These are phyloP conservation scores for Alternaria brassicicola DNA, from an alignment of 2,329 filamentous ascomycete genomes.

Conservation along the genomic window DNA sequence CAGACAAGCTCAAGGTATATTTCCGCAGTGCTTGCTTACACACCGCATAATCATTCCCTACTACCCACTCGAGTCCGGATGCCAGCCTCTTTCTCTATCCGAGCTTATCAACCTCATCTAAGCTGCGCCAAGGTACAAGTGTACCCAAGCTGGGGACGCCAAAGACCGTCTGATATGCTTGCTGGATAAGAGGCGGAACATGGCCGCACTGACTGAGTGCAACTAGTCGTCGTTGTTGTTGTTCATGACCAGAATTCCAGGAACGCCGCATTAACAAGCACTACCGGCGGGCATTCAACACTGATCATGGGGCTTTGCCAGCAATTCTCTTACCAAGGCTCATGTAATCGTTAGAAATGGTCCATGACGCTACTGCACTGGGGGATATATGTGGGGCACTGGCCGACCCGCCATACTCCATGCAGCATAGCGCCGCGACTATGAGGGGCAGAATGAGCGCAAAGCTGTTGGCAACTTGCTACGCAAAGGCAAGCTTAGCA, in stretches of 20 bases:
- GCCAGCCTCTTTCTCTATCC: slow-evolving; percentile 6
- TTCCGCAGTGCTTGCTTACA: slow-evolving; percentile 20
- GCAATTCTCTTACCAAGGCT: neutral
- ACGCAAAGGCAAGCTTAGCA: neutral
- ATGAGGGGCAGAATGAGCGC: slow-evolving; percentile 7
- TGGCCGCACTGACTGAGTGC: neutral
- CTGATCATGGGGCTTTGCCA: slow-evolving; percentile 14
- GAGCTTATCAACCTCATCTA: slow-evolving; percentile 6
- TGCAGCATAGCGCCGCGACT: neutral
- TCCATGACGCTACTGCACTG: slow-evolving; percentile 11
- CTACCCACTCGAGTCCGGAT: slow-evolving; percentile 1
- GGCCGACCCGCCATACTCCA: neutral
- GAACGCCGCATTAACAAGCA: neutral
- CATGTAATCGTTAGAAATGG: neutral
- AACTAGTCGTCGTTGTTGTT: too few species aligned
- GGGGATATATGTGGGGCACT: slow-evolving; percentile 3
- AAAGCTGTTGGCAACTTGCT: neutral
- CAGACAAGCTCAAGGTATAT: slow-evolving; percentile 20
- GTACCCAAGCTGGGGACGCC: neutral
- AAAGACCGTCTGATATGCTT: neutral
- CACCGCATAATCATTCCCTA: slow-evolving; percentile 15
- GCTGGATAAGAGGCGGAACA: slow-evolving; percentile 2
- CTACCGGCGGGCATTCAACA: too few species aligned
- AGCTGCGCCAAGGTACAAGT: neutral
- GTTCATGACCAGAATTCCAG: neutral